Base-by-base conservation (phyloP, 768 basidiomycete species). In the Boletellus emodensis region DNA sequence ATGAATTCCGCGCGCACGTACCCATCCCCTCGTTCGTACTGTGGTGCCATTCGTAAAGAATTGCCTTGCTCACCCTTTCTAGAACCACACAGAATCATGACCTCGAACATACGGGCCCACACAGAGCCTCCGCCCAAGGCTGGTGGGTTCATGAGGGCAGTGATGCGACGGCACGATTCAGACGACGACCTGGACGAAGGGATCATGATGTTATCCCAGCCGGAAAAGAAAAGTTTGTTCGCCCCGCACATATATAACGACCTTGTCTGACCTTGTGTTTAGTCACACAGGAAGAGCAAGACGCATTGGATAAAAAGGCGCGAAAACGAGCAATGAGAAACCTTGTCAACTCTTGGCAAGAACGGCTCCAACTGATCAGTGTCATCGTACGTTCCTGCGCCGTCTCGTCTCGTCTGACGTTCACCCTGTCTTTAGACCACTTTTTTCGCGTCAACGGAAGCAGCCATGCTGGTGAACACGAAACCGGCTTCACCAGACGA, bases 301-400 rank as follows among this genome's bases (percentile, higher is more conserved):
- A 83, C 54, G 56, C 68, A 8, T 65, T 61, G 22, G 82, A 83
- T 49, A 76, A 76, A 8, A 63, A 72, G 49, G 72, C 71, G 12
- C 67, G 71, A 35, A 68, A 66, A 54, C 71, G 73, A 44, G 79
- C 75, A 3, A 69, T 76, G 68, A 73, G 64, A 43, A 76, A 79
- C 37, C 71, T 83, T 3, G 71, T 80, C n/a, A 74, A 75, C 56
- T 78, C 79, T 4, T 84, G 82, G 82, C 76, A 79, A 71, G 82
- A 83, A 51, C 71, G 81, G 37, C 70, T 83, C 38, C 80, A 83
- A 64, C 67, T 83, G 11, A 81, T 84, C 62, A 77, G 73, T 36
- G 73, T 84, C 32, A 80, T 82, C 44, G 82, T 81, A 40, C 58
- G 79, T 68, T 24, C 26, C 48, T n/a, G 1, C 13, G 17, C 22